Evolutionary conservation across 116 monocot species (phyloP), one percentile per base, ranked within the genome.

Genomic region (Cymodocea nodosa): DNA sequence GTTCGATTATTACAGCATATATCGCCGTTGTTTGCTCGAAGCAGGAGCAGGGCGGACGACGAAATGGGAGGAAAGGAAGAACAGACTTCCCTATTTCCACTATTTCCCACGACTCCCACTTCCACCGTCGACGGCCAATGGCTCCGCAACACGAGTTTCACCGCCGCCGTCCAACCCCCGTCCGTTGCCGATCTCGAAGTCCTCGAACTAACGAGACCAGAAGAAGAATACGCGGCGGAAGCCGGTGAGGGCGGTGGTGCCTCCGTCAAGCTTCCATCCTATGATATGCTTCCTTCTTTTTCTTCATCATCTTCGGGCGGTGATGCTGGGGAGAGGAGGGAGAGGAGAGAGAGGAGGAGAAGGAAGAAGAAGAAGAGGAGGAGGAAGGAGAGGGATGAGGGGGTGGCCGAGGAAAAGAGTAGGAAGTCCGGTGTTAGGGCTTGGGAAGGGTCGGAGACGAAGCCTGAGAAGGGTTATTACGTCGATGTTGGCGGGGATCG

Each of bases 111-210:
- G 54, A 70, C 89, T 19, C 16, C 76, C 9, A n/a, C 68, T 54
- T 36, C 76, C 39, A 13, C 35, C 7, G 35, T 56, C 40, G 62
- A 18, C n/a, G 30, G 74, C 30, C 78, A 74, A 57, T 93, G 93
- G 93, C 89, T 93, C 40, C 54, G 73, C 64, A 89, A 85, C 71
- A 50, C 86, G 56, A 93, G 89, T 74, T 93, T 89, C 71, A 80
- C 79, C 71, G 68, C 75, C 70, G 76, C 75, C 50, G 15, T 65
- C 64, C 56, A 68, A 16, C 63, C 55, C 40, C 35, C 69, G 25
- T 16, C 68, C 52, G 52, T 50, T 48, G 24, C 64, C 25, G 17
- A 49, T 22, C 58, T 17, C 17, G 24, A 19, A 18, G 30, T 54
- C 22, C 44, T 25, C 12, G 25, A 50, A 24, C 23, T 50, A 24